Evolutionary conservation across 805 yeast species (phyloP), one percentile per base, ranked within the genome.

Genomic region (Starmera amethionina): DNA sequence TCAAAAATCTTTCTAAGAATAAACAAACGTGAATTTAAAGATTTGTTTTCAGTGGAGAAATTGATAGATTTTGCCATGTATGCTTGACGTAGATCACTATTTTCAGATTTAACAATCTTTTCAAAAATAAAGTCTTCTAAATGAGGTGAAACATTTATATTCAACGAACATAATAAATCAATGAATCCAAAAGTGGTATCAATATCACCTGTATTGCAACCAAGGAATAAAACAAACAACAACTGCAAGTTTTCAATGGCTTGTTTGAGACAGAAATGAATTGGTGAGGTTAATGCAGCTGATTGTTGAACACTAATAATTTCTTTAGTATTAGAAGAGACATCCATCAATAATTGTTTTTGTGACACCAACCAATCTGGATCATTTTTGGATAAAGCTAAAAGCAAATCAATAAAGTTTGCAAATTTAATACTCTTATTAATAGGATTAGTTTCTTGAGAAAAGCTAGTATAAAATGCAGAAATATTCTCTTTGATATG

Each of bases 211-310:
- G 63, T 50, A 25, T 59, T 55, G 12, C 48, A 42, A 11, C 60
- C 48, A 37, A 72, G 53, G 47, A 60, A 66, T 5, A 43, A 42
- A 7, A 75, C 64, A 42, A 71, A 71, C 1, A 77, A 42, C 0
- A 40, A 36, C 55, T 85, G 90, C 36, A 85, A 65, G 40, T 73
- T 77, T 19, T 70, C 70, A 22, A 83, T 63, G 0, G 93, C 77
- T 52, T 82, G 88, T 30, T 73, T 80, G 4, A 85, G 67, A 53
- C 82, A 85, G 53, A 88, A 73, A 44, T 80, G 85, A 15, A 76
- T 65, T 1, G 79, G 64, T 0, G 88, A 78, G 2, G 74, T 67
- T 42, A 77, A 56, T 1, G 75, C 59, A 1, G 73, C 59, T 2
- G 59, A 47, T 35, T 59, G 54, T 33, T 72, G 68, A 32, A 70